Conservation (phyloP, 345 rosid species). For the Citrus cavaleriei region DNA sequence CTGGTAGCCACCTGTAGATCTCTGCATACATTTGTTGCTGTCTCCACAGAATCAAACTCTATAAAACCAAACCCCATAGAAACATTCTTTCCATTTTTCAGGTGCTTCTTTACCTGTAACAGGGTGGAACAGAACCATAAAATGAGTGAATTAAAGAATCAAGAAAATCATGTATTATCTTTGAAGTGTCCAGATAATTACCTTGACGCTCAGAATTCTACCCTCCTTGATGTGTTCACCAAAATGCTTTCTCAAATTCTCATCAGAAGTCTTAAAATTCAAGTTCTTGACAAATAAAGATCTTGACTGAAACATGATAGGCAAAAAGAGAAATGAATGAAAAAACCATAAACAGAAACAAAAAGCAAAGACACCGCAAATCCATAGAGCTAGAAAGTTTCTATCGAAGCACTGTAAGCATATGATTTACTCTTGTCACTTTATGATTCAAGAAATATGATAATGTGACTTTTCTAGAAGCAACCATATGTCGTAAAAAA, state of each 20-base stretch:
- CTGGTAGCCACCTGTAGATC: slow-evolving; percentile 63
- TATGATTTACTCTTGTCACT: not conserved
- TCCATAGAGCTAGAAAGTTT: not conserved
- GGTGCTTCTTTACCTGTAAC: slow-evolving; percentile 75
- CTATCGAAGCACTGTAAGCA: not conserved
- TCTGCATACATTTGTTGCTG: slow-evolving; percentile 56
- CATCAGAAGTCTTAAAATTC: slow-evolving; percentile 89
- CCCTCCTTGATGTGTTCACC: slow-evolving; percentile 60
- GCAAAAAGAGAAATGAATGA: slow-evolving; percentile 20
- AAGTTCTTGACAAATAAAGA: slow-evolving; percentile 84
- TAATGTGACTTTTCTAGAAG: not conserved
- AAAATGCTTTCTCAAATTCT: slow-evolving; percentile 68
- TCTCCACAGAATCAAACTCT: slow-evolving; percentile 81
- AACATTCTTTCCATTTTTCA: slow-evolving; percentile 73
- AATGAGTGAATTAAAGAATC: slow-evolving; percentile 9
- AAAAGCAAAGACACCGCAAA: not conserved
- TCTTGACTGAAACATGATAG: slow-evolving; percentile 59
- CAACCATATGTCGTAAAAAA: not conserved
- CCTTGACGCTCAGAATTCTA: slow-evolving; percentile 74
- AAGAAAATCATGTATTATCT: slow-evolving; percentile 3
- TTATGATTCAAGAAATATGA: not conserved
- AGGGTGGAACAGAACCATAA: slow-evolving; percentile 5
- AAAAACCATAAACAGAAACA: not conserved
- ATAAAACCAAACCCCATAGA: slow-evolving; percentile 93
- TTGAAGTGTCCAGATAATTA: slow-evolving; percentile 25